Conservation (phyloP, 805 yeast species). For the Saccharomycopsis malanga region DNA sequence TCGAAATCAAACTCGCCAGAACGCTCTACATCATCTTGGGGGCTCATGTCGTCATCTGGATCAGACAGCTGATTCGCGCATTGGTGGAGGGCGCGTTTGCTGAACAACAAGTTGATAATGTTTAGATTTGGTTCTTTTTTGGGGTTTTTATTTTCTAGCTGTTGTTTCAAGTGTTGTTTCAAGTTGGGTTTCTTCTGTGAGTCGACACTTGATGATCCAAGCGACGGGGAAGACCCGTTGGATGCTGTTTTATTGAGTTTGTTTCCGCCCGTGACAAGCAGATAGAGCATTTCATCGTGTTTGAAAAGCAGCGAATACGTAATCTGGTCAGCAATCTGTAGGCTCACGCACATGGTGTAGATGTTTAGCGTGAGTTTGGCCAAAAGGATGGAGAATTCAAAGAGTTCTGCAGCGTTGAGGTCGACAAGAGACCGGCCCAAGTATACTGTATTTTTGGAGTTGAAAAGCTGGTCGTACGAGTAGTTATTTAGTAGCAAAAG, state of each 20-base stretch:
- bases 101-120: too few relatives aligned
- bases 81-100: too few relatives aligned
- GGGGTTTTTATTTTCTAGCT: constrained; percentile 5
- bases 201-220: background rate
- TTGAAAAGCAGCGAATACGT: constrained; percentile 16
- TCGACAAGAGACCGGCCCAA: constrained; percentile 4
- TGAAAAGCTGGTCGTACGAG: constrained; percentile 18
- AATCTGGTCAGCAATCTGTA: constrained; percentile 6
- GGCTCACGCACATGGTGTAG: constrained; percentile 2
- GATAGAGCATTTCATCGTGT: constrained; percentile 17
- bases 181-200: background rate
- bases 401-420: constrained; percentile 14
- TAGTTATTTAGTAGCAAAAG: constrained; percentile 13
- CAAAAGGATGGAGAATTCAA: constrained; percentile 13
- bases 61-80: background rate
- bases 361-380: constrained; percentile 16
- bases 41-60: background rate
- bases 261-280: constrained; percentile 14
- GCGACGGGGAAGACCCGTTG: background rate
- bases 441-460: constrained; percentile 14
- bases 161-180: constrained; percentile 13
- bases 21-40: background rate
- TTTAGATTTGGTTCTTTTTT: too few relatives aligned
- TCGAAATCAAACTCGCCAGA: constrained; percentile 6
- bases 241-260: constrained; percentile 3